Base-by-base conservation (phyloP, 345 rosid species). In the Pistacia integerrima region DNA sequence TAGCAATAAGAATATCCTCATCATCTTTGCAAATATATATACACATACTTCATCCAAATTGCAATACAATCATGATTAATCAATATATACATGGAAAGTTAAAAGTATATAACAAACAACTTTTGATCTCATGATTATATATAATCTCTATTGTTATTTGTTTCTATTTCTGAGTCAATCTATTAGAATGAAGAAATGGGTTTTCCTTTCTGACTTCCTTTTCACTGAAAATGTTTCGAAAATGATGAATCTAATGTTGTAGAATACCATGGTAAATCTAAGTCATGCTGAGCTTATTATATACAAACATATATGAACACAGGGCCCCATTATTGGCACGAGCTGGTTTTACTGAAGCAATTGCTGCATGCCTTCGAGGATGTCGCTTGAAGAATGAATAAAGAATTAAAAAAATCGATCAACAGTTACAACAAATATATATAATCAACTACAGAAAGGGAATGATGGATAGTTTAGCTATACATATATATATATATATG, bases 371-470 rank as follows among this genome's bases (percentile, higher is more conserved):
- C 30, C 64, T 25, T 70, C 11, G 7, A 54, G 77, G 73, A 70
- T 56, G 77, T 69, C 72, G 69, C 56, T 69, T 22, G 22, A 20
- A 60, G 22, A 4, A 41, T 9, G 5, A 36, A n/a, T 62, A 20
- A 65, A n/a, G 0, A 33, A 22, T 33, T 17, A 20, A 48, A 41
- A 22, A 22, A 30, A 30, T 2, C 33, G 33, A 30, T 30, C 33
- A 11, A 33, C 5, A 1, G 4, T 48, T 51, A 13, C 0, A 46
- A 72, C 38, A 72, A 68, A 8, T 14, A 25, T 14, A 25, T 61
- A 55, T 76, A 68, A 76, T 74, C 69, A 51, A 62, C 36, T 74
- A 25, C 78, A 78, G 73, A 77, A 78, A 75, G 74, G 82, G 81
- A 44, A 77, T 73, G 79, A 73, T 82, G 71, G 75, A 74, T 70